Conservation (phyloP, 352 stramenopile genomes). For the Pilasporangium apinafurcum region DNA sequence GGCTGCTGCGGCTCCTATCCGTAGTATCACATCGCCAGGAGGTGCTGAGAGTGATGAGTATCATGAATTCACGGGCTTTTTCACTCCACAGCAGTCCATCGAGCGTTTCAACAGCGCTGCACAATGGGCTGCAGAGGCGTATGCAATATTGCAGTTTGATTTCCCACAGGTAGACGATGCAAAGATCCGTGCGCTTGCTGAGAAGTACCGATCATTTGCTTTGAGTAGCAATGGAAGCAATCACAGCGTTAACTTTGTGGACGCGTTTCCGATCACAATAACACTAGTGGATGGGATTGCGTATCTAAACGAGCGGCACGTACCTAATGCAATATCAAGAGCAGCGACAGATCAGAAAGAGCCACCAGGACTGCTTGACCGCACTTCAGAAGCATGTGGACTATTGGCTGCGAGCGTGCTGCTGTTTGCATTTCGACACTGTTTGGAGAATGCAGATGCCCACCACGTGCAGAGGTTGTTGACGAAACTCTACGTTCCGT, state of each 20-base stretch:
- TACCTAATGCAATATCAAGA: too few relatives aligned
- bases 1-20: background rate
- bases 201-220: constrained; percentile 26
- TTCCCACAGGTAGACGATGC: constrained; percentile 31
- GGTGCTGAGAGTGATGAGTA: background rate
- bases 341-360: too few relatives aligned
- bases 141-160: constrained; percentile 52
- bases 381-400: constrained; percentile 22
- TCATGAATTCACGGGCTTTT: constrained; percentile 3
- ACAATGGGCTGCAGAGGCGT: constrained; percentile 10
- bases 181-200: constrained; percentile 30
- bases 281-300: constrained; percentile 36
- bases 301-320: constrained; percentile 29
- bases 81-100: background rate
- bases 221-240: constrained; percentile 3
- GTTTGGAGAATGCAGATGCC: constrained; percentile 16
- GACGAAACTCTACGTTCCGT: constrained; percentile 1
- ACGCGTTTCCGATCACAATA: constrained; percentile 20
- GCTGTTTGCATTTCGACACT: constrained; percentile 25
- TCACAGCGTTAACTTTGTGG: background rate
- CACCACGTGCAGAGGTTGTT: constrained; percentile 17
- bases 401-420: constrained; percentile 38
- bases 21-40: background rate
- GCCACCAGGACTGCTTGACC: constrained; percentile 4
- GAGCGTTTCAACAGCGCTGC: background rate